A percentile compares a stretch with the other conserved stretches of the same genome.
Evolutionary conservation across 768 basidiomycete species (phyloP).

Genomic region (Podaxis sp.): DNA sequence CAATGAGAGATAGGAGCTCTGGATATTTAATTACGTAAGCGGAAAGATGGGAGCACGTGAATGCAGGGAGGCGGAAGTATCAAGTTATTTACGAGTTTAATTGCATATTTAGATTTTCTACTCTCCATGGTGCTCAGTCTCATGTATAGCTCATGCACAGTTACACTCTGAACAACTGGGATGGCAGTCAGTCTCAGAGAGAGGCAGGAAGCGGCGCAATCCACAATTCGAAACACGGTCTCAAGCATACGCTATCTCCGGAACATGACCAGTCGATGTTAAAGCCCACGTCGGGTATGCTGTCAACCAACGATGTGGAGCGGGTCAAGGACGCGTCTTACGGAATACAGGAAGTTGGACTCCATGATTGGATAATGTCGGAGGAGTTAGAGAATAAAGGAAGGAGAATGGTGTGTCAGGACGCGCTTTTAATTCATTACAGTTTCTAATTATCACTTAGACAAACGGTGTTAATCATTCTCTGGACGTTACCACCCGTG

Average conservation of each 20-base stretch:
- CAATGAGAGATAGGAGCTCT: background rate
- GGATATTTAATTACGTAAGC: background rate
- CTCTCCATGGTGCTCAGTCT: constrained; percentile 4
- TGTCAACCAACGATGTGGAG: background rate
- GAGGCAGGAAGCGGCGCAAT: background rate
- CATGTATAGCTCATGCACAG: constrained; percentile 9
- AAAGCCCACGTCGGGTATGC: background rate
- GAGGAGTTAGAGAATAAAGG: background rate
- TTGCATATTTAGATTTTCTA: background rate
- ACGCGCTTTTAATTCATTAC: background rate
- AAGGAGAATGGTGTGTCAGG: background rate
- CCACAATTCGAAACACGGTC: background rate
- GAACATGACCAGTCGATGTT: background rate
- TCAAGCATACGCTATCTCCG: background rate
- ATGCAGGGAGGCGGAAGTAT: background rate
- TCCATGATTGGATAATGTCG: background rate
- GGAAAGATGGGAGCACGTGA: constrained; percentile 2
- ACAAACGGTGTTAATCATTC: background rate
- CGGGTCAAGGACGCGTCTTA: background rate
- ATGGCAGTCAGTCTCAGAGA: background rate
- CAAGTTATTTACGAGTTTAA: background rate
- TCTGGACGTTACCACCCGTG: background rate
- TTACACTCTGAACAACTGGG: constrained; percentile 10
- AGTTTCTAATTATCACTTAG: background rate
- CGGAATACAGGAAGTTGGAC: background rate